phyloP scores from a whole-genome alignment of 345 rosid species.

The Bruguiera sexangula region DNA sequence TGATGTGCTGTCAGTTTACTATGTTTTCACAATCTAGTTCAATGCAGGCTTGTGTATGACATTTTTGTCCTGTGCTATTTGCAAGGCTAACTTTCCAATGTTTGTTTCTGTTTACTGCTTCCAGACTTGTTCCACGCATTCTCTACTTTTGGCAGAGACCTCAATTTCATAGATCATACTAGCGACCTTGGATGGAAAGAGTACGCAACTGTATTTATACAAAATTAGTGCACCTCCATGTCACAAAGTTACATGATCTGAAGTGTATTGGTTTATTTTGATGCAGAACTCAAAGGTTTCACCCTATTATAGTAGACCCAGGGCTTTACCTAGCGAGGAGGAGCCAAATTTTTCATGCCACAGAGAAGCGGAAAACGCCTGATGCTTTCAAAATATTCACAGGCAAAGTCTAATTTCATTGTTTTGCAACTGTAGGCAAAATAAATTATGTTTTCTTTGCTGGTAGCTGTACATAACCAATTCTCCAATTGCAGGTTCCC shows the following conservation, averaged over 20 bases:
- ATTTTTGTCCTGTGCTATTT: neutral
- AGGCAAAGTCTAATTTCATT: constrained; percentile 43
- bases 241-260: constrained; percentile 7
- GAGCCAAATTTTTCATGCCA: constrained; percentile 82
- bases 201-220: constrained; percentile 43
- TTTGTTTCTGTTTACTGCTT: constrained; percentile 25
- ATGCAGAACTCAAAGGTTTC: constrained; percentile 70
- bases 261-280: constrained; percentile 18
- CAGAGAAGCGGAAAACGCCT: constrained; percentile 73
- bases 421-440: neutral
- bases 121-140: constrained; percentile 84
- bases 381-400: constrained; percentile 88
- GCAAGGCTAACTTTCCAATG: constrained; percentile 4
- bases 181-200: constrained; percentile 99
- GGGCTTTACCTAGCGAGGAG: constrained; percentile 81
- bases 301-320: constrained; percentile 90
- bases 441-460: neutral
- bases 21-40: neutral
- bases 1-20: neutral
- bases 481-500: constrained; percentile 63
- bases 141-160: constrained; percentile 68
- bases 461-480: constrained; percentile 14
- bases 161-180: constrained; percentile 93
- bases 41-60: too few relatives aligned
- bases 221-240: constrained; percentile 3